phyloP scores from a whole-genome alignment of 345 rosid genomes.

The Boechera stricta region DNA sequence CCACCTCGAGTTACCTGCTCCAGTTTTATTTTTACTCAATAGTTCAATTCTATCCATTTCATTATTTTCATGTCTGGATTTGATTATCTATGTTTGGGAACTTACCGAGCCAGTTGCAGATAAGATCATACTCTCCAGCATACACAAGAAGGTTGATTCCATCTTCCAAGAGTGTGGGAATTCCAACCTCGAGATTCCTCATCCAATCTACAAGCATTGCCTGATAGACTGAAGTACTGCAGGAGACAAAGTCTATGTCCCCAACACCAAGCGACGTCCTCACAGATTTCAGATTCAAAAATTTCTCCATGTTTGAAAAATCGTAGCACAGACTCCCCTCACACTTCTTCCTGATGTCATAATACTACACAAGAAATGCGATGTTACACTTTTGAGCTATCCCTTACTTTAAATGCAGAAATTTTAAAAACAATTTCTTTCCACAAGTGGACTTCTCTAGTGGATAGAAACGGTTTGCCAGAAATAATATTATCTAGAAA shows the following conservation, averaged over 20 bases:
- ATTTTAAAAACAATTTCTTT: neutral
- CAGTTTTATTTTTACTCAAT: neutral
- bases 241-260: slow-evolving; percentile 83
- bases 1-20: slow-evolving; percentile 96
- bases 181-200: slow-evolving; percentile 93
- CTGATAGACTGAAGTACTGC: slow-evolving; percentile 80
- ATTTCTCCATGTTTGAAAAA: slow-evolving; percentile 98
- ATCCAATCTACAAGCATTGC: slow-evolving; percentile 97
- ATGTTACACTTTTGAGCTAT: slow-evolving; percentile 22
- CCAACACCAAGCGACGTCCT: slow-evolving; percentile 87
- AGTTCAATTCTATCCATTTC: neutral
- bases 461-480: slow-evolving; percentile 11
- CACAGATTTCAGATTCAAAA: slow-evolving; percentile 70
- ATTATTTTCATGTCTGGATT: slow-evolving; percentile 3
- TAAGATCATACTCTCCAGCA: slow-evolving; percentile 98
- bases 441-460: slow-evolving; percentile 9
- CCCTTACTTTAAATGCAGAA: slow-evolving; percentile 6
- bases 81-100: slow-evolving; percentile 9
- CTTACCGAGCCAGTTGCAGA: slow-evolving; percentile 99
- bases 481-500: slow-evolving; percentile 4
- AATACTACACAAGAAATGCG: slow-evolving; percentile 64
- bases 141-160: slow-evolving; percentile 90
- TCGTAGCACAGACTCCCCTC: slow-evolving; percentile 92
- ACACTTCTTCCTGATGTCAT: slow-evolving; percentile 92
- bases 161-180: slow-evolving; percentile 92